Conservation (phyloP, 352 stramenopile genomes). For the Albugo laibachii region DNA sequence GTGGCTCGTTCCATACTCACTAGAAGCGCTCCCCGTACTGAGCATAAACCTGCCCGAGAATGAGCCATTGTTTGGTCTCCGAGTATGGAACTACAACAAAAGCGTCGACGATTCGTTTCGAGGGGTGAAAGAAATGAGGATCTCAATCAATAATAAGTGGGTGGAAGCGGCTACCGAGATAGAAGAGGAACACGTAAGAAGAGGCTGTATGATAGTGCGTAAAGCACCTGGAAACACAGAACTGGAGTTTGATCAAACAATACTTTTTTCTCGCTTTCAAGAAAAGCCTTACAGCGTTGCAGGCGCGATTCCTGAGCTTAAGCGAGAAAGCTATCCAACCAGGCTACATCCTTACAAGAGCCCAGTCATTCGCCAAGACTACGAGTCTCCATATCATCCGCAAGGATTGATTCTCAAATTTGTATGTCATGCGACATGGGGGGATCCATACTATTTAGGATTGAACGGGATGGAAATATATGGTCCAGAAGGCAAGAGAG, state of each 20-base stretch:
- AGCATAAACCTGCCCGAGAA: constrained; percentile 33
- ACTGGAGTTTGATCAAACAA: constrained; percentile 58
- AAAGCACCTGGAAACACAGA: constrained; percentile 47
- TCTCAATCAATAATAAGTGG: constrained; percentile 20
- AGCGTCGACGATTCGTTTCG: constrained; percentile 41
- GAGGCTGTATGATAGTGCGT: constrained; percentile 38
- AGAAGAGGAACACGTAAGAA: background rate
- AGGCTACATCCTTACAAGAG: constrained; percentile 34
- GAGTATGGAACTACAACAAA: constrained; percentile 76
- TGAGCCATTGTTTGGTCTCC: constrained; percentile 36
- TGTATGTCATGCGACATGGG: constrained; percentile 60
- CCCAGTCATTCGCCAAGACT: constrained; percentile 62
- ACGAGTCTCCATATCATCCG: constrained; percentile 63
- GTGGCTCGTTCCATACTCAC: constrained; percentile 71
- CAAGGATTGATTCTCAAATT: constrained; percentile 76
- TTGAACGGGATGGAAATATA: constrained; percentile 70
- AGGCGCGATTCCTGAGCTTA: background rate
- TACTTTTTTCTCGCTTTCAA: constrained; percentile 16
- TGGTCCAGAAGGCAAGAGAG: constrained; percentile 21
- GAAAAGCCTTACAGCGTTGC: background rate
- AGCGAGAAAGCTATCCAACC: constrained; percentile 23
- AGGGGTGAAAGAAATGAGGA: constrained; percentile 36
- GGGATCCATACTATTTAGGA: constrained; percentile 68
- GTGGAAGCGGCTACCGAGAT: constrained; percentile 17
- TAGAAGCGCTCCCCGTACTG: constrained; percentile 11